Evolutionary conservation across 169 alveolate species (phyloP).

Genomic region (Plasmodium chabaudi): DNA sequence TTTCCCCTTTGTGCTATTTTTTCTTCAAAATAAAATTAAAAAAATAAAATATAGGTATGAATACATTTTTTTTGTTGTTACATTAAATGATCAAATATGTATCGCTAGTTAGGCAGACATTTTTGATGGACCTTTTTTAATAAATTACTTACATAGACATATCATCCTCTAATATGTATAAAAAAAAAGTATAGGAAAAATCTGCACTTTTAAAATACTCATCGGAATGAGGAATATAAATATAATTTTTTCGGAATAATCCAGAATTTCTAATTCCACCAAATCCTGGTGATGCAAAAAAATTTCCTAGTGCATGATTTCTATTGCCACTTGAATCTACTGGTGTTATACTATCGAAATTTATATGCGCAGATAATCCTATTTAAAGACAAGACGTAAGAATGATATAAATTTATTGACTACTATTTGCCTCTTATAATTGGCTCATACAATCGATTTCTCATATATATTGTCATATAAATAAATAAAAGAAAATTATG

Average conservation of each 20-base stretch:
- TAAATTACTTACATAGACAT: constrained; percentile 77
- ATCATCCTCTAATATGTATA: constrained; percentile 85
- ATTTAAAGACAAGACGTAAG: background rate
- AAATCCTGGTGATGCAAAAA: constrained; percentile 89
- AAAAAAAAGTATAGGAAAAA: constrained; percentile 86
- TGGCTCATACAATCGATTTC: no score
- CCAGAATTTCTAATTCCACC: constrained; percentile 91
- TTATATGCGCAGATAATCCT: constrained; percentile 87
- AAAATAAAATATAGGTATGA: background rate
- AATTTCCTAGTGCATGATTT: constrained; percentile 88
- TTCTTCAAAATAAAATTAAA: constrained; percentile 21
- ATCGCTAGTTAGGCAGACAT: background rate
- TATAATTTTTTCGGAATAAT: constrained; percentile 87
- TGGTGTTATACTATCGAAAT: constrained; percentile 85
- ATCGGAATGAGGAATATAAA: constrained; percentile 80
- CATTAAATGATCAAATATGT: background rate
- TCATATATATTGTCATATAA: background rate
- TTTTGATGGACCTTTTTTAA: background rate
- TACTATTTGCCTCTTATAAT: no score
- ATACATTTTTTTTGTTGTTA: background rate
- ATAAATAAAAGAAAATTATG: background rate
- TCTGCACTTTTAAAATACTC: constrained; percentile 82
- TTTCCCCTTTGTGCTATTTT: constrained; percentile 62
- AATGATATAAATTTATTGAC: background rate
- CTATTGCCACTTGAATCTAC: constrained; percentile 89